Percentiles rank a stretch among this genome's conserved stretches.
Conservation (phyloP, 441 rosid species). For the Erysimum pusillum region DNA sequence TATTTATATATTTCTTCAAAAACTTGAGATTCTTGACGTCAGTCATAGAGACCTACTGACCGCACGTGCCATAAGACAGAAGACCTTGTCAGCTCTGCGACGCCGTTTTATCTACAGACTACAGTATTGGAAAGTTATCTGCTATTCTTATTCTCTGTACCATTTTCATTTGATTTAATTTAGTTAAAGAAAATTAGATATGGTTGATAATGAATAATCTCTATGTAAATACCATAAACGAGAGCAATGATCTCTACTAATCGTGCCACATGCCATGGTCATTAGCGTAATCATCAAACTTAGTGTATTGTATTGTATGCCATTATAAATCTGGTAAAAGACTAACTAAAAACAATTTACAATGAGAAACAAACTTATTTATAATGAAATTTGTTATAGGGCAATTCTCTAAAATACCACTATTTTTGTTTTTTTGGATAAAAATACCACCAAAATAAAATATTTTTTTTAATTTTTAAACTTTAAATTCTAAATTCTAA, state of each 20-base stretch:
- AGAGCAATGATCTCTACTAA: slow-evolving; percentile 27
- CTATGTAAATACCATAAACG: background rate
- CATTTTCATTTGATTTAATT: background rate
- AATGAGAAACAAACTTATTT: background rate
- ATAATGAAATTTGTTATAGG: background rate
- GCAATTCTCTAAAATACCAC: too few species aligned
- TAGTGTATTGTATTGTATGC: background rate
- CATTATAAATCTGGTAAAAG: background rate
- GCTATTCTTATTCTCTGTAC: too few species aligned
- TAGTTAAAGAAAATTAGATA: too few species aligned
- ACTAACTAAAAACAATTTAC: slow-evolving; percentile 1
- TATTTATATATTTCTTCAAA: background rate
- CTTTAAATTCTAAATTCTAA: too few species aligned
- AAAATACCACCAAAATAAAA: too few species aligned
- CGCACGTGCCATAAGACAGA: slow-evolving; percentile 23
- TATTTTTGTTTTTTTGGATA: too few species aligned
- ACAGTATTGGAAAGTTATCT: background rate
- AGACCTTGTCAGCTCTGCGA: slow-evolving; percentile 8
- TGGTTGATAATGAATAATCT: too few species aligned
- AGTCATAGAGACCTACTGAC: background rate
- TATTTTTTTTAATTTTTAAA: too few species aligned
- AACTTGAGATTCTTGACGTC: slow-evolving; percentile 32
- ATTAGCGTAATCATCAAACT: slow-evolving; percentile 24
- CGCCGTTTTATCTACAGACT: background rate
- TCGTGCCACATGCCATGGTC: slow-evolving; percentile 21